A percentile compares a stretch with the other conserved stretches of the same genome.
Conservation (phyloP, 495 filamentous ascomycete species). For the Penicillium turbatum region DNA sequence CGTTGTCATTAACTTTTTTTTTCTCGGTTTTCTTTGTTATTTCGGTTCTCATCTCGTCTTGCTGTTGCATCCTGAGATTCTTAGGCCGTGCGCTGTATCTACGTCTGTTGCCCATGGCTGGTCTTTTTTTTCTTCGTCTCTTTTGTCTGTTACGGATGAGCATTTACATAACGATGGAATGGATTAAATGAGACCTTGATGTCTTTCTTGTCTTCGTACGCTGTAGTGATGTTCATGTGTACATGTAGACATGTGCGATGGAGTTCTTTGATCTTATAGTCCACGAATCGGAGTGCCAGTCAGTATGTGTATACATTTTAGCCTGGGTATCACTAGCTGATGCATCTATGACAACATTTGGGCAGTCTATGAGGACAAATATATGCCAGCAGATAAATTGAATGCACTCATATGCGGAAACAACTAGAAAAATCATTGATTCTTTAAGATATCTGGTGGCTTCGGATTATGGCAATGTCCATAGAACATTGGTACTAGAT, state of each 20-base stretch:
- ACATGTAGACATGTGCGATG: too few relatives aligned
- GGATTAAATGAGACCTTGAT: slow-evolving; percentile 6
- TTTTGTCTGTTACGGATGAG: slow-evolving; percentile 1
- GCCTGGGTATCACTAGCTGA: too few relatives aligned
- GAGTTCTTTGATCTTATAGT: too few relatives aligned
- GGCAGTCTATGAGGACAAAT: too few relatives aligned
- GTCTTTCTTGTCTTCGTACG: neutral
- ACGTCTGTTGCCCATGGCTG: neutral
- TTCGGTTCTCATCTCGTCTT: neutral
- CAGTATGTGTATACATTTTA: too few relatives aligned
- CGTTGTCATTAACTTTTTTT: neutral
- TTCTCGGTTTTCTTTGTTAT: neutral
- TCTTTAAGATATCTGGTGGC: neutral
- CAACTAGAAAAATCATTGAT: neutral
- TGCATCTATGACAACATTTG: too few relatives aligned
- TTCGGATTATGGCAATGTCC: slow-evolving; percentile 1
- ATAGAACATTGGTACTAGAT: neutral
- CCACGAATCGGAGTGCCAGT: too few relatives aligned
- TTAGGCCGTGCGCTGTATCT: neutral
- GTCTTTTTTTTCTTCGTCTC: slow-evolving; percentile 1
- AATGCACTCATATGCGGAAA: too few relatives aligned
- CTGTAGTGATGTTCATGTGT: too few relatives aligned
- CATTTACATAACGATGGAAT: slow-evolving; percentile 8
- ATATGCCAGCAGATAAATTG: too few relatives aligned
- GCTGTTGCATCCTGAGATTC: neutral